Evolutionary conservation across 129 eudicot genomes (phyloP), one percentile per base, ranked within the genome.

Genomic region (Saussurea involucrata): DNA sequence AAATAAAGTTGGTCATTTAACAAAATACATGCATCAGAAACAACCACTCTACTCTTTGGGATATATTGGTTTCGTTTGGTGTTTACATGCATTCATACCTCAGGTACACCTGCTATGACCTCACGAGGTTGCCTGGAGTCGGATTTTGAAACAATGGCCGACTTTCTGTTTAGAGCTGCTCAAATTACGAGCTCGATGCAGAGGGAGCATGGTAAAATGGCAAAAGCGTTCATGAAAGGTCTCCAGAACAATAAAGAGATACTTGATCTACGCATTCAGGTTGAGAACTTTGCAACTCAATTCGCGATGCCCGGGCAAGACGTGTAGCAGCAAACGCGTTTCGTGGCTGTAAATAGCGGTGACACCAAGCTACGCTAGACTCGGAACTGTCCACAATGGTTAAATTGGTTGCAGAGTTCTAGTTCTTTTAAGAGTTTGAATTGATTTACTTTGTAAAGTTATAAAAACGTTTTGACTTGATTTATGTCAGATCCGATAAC

Each of bases 21-120:
- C n/a, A n/a, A n/a, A n/a, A n/a, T n/a, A n/a, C n/a, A n/a, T n/a
- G n/a, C n/a, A n/a, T n/a, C n/a, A n/a, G n/a, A n/a, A n/a, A n/a
- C n/a, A n/a, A n/a, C n/a, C n/a, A n/a, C n/a, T n/a, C n/a, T n/a
- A n/a, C n/a, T n/a, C n/a, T n/a, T n/a, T n/a, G n/a, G n/a, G n/a
- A n/a, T n/a, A n/a, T n/a, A n/a, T n/a, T n/a, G n/a, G n/a, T n/a
- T n/a, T n/a, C n/a, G n/a, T n/a, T n/a, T n/a, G n/a, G n/a, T n/a
- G n/a, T n/a, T n/a, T 55, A 13, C 24, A 3, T 55, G 63, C 24
- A 55, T 55, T 4, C 0, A 18, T 33, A 33, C 46, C 27, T 17
- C 71, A 89, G 95, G 95, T 83, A 89, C 95, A 22, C 92, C 95
- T 74, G 95, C 95, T 42, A 89, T 89, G 95, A 89, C 95, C 20